A percentile compares a stretch with the other conserved stretches of the same genome.
Conservation (phyloP, 2,329 filamentous ascomycete species). For the Fragosphaeria purpurea region DNA sequence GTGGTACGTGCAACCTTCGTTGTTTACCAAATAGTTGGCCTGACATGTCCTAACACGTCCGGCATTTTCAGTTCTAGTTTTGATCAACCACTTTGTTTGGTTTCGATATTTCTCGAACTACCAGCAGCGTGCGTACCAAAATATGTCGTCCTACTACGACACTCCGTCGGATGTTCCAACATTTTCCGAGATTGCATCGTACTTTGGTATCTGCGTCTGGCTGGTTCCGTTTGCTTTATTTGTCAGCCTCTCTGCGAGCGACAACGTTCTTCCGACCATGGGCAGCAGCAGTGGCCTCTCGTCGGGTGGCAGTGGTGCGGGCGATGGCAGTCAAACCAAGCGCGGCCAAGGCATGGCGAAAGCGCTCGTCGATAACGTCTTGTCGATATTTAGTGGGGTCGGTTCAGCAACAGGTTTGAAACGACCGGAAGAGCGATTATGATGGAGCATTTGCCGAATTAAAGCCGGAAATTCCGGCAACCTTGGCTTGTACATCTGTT, state of each 20-base stretch:
- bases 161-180: constrained; percentile 54
- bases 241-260: constrained; percentile 84
- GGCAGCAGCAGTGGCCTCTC: constrained; percentile 41
- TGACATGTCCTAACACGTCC: no score
- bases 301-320: constrained; percentile 33
- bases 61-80: constrained; percentile 57
- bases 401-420: constrained; percentile 30
- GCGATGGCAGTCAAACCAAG: constrained; percentile 36
- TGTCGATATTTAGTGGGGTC: constrained; percentile 41
- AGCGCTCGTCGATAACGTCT: constrained; percentile 49
- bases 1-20: constrained; percentile 42
- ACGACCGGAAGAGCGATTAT: constrained; percentile 28
- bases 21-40: no score
- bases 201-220: constrained; percentile 95
- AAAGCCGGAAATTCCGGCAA: no score
- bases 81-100: constrained; percentile 90
- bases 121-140: constrained; percentile 46
- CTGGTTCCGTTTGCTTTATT: constrained; percentile 91
- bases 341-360: constrained; percentile 55
- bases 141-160: constrained; percentile 52
- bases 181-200: constrained; percentile 91
- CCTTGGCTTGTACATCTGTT: no score
- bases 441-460: constrained; percentile 4
- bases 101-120: constrained; percentile 78
- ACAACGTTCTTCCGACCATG: constrained; percentile 91